A percentile compares a stretch with the other conserved stretches of the same genome.
Conservation (phyloP, 768 basidiomycete species). For the Ephemerocybe angulata region DNA sequence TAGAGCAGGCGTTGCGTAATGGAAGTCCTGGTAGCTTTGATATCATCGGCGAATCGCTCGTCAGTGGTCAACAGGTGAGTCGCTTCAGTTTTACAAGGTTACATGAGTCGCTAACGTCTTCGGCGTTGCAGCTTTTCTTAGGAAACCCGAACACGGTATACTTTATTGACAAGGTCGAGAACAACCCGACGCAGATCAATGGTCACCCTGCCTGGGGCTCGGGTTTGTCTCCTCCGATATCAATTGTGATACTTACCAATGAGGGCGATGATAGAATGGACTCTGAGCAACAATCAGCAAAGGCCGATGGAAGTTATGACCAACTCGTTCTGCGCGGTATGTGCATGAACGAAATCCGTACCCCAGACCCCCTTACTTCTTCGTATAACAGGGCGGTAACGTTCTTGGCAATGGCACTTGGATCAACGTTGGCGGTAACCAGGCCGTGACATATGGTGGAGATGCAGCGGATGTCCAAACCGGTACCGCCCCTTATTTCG, state of each 20-base stretch:
- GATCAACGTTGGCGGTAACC: conserved; percentile 73
- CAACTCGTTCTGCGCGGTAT: conserved; percentile 78
- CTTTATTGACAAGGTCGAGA: conserved; percentile 76
- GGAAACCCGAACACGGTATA: conserved; percentile 43
- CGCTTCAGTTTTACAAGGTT: neutral
- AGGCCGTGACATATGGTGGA: conserved; percentile 62
- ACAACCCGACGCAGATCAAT: conserved; percentile 58
- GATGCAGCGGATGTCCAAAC: conserved; percentile 39
- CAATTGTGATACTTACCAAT: neutral
- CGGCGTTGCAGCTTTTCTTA: conserved; percentile 38
- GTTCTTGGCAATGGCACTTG: conserved; percentile 76
- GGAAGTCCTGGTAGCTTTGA: conserved; percentile 54
- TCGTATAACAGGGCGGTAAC: conserved; percentile 37
- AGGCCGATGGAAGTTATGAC: conserved; percentile 73
- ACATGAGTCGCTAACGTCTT: neutral
- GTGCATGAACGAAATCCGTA: conserved; percentile 14
- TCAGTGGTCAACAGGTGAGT: conserved; percentile 67
- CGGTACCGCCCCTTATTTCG: conserved; percentile 49
- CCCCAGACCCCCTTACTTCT: neutral
- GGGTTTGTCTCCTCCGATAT: conserved; percentile 30
- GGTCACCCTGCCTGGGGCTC: conserved; percentile 73
- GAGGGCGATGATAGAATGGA: conserved; percentile 39
- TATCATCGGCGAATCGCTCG: conserved; percentile 62
- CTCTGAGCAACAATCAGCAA: conserved; percentile 49
- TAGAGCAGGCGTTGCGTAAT: conserved; percentile 45